Base-by-base conservation (phyloP, 129 eudicot species). In the Heracleum sosnowskyi region DNA sequence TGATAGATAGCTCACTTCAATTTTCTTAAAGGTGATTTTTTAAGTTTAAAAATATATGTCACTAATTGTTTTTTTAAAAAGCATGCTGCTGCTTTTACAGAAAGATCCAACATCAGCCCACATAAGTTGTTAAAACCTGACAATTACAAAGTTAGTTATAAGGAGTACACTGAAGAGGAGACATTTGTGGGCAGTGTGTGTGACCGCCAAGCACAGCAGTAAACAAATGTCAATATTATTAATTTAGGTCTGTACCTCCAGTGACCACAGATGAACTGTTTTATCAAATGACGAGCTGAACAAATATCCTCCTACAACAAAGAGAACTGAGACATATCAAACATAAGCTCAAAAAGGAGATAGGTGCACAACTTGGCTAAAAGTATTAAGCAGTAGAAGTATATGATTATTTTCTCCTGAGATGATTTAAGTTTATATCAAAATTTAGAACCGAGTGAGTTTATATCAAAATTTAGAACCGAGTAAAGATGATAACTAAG, bases 211-310 rank as follows among this genome's bases (percentile, higher is more conserved):
- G 36, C 53, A 11, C 17, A 4, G 26, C 53, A 72, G 17, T 41
- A 72, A 45, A 24, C 51, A 26, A 24, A 71, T 37, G 75, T 39
- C 49, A 71, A 71, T 7, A 22, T 41, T 24, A 24, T 70, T 36
- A 17, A 16, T 71, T 71, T 10, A 71, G 49, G 70, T 77, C 71
- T 76, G 37, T 84, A 88, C 91, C 89, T 88, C 84, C 76, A 93
- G 87, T 82, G 98, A 93, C 98, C 98, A 93, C 45, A 93, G 88
- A 24, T 81, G 79, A 80, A 93, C 81, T 68, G 90, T 84, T 88
- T 88, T 93, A 85, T 93, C 98, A 71, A 85, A 88, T 31, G 97
- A 91, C 44, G 91, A 87, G 89, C 98, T 91, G 89, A 91, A 91
- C 77, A 93, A 87, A 81, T 85, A 93, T 29, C 83, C 98, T 78